Conservation (phyloP, 2,329 filamentous ascomycete species). For the Gaeumannomyces tritici region DNA sequence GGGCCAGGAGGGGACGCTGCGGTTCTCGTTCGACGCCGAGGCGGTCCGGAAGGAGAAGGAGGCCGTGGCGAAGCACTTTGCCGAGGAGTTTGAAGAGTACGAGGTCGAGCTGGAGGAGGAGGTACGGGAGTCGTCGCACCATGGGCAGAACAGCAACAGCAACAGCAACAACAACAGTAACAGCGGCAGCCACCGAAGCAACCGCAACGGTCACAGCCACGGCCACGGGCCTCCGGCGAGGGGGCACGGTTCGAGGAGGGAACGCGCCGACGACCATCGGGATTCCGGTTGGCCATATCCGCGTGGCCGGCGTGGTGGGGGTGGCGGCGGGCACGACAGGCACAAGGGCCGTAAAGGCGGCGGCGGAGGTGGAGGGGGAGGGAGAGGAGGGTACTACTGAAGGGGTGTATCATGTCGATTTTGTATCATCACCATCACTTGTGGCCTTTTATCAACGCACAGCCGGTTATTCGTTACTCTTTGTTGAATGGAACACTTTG, state of each 20-base stretch:
- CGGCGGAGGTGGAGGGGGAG: not conserved
- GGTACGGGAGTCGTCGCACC: conserved; percentile 26
- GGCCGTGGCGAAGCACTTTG: conserved; percentile 58
- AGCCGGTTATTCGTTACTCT: not conserved
- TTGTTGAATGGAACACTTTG: not conserved
- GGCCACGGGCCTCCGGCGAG: conserved; percentile 1
- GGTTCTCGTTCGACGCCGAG: conserved; percentile 80
- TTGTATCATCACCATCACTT: not conserved
- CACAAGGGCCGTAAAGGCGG: conserved; percentile 4
- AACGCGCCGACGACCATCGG: conserved; percentile 2
- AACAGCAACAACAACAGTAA: conserved; percentile 8
- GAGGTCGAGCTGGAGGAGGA: conserved; percentile 67
- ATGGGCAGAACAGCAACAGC: conserved; percentile 6
- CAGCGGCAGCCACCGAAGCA: conserved; percentile 7
- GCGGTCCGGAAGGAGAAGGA: conserved; percentile 63
- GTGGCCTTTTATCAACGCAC: not conserved
- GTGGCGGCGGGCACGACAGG: conserved; percentile 1
- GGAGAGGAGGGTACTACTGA: not conserved
- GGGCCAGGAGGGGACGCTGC: conserved; percentile 62
- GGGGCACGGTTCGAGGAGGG: conserved; percentile 4
- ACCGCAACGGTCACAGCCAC: not conserved
- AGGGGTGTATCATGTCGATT: not conserved
- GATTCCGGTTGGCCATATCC: conserved; percentile 1
- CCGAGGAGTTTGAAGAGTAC: conserved; percentile 66
- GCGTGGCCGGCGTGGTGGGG: conserved; percentile 1